These are phyloP conservation scores for Bipolaris victoriae DNA, from an alignment of 2,329 filamentous ascomycete species.

Conservation along the genomic window DNA sequence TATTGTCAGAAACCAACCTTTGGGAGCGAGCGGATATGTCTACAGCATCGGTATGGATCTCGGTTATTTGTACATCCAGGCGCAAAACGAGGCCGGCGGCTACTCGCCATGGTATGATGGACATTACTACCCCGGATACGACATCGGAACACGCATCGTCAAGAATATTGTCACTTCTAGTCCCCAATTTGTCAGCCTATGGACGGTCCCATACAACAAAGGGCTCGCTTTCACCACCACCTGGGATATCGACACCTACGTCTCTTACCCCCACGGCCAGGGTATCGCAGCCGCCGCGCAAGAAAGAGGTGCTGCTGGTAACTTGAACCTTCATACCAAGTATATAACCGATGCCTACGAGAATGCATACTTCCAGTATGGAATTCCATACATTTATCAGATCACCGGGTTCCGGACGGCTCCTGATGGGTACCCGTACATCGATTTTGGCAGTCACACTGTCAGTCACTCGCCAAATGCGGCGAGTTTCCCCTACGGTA, in stretches of 20 bases:
- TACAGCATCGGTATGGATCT: conserved; percentile 17
- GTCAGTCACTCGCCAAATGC: conserved; percentile 17
- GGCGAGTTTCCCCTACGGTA: conserved; percentile 7
- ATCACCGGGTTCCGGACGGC: conserved; percentile 11
- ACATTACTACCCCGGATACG: conserved; percentile 16
- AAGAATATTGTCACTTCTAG: conserved; percentile 15
- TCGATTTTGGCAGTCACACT: conserved; percentile 16
- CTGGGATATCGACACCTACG: conserved; percentile 16
- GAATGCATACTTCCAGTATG: conserved; percentile 16
- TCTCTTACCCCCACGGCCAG: conserved; percentile 15
- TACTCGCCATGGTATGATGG: conserved; percentile 14
- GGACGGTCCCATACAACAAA: conserved; percentile 17
- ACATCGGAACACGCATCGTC: conserved; percentile 14
- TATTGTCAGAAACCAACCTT: conserved; percentile 12
- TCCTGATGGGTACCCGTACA: conserved; percentile 12
- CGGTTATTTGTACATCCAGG: conserved; percentile 8
- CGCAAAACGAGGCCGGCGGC: conserved; percentile 6
- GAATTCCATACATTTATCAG: conserved; percentile 14
- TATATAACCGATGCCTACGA: conserved; percentile 15
- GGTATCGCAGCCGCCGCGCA: conserved; percentile 15
- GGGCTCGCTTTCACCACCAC: conserved; percentile 15
- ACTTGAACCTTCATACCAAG: conserved; percentile 15
- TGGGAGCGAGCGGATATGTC: conserved; percentile 7
- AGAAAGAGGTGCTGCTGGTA: conserved; percentile 12
- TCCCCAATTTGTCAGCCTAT: conserved; percentile 10